A percentile compares a stretch with the other conserved stretches of the same genome.
Conservation (phyloP, 768 basidiomycete genomes). For the Hortiboletus campestris region DNA sequence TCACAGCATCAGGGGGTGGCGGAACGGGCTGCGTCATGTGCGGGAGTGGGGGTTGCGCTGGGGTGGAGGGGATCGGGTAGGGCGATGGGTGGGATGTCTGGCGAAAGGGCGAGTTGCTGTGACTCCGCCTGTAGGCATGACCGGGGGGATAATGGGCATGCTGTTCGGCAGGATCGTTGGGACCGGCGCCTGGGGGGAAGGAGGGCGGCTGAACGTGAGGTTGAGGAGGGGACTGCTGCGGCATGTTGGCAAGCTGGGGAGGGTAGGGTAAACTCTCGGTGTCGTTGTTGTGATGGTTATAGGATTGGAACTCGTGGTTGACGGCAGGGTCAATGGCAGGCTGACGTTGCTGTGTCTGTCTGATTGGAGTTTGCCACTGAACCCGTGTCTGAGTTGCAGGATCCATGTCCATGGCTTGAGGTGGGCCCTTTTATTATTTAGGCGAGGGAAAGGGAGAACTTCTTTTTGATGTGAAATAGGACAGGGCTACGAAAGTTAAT, state of each 20-base stretch:
- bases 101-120: slow-evolving; percentile 34
- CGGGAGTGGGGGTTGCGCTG: slow-evolving; percentile 28
- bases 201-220: slow-evolving; percentile 37
- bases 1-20: slow-evolving; percentile 31
- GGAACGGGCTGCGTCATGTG: slow-evolving; percentile 21
- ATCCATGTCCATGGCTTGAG: slow-evolving; percentile 35
- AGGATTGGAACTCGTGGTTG: slow-evolving; percentile 33
- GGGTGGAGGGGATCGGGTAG: slow-evolving; percentile 36
- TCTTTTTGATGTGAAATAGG: slow-evolving; percentile 35
- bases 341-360: slow-evolving; percentile 33
- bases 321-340: slow-evolving; percentile 34
- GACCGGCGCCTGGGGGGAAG: slow-evolving; percentile 35
- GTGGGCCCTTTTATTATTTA: slow-evolving; percentile 34
- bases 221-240: slow-evolving; percentile 26
- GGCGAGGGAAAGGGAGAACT: slow-evolving; percentile 34
- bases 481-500: slow-evolving; percentile 24
- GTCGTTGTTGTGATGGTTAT: slow-evolving; percentile 30
- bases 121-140: slow-evolving; percentile 33
- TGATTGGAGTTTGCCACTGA: slow-evolving; percentile 34
- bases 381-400: slow-evolving; percentile 33
- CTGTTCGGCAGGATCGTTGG: slow-evolving; percentile 33
- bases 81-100: slow-evolving; percentile 41
- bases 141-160: slow-evolving; percentile 36
- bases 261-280: slow-evolving; percentile 24
- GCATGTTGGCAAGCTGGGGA: slow-evolving; percentile 32